Percentiles rank a stretch among this genome's conserved stretches.
Evolutionary conservation across 495 filamentous ascomycete genomes (phyloP).

Genomic region (Ramalina intermedia): DNA sequence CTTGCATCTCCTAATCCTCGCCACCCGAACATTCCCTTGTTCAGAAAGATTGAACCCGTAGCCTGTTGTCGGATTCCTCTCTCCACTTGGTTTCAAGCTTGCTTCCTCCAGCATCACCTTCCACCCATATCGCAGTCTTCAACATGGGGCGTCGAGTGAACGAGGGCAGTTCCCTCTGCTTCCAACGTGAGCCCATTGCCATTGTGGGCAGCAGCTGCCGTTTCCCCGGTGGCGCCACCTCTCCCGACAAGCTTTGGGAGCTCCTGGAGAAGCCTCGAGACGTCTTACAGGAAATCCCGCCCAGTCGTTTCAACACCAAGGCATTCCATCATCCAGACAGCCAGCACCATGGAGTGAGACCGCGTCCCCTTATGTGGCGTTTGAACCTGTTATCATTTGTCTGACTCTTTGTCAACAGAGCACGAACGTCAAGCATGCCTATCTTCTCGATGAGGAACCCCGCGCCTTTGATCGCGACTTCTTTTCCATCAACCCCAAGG

Average conservation of each 20-base stretch:
- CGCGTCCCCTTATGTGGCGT: not conserved
- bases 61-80: too few relatives aligned
- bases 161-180: too few relatives aligned
- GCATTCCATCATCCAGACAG: conserved; percentile 17
- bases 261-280: conserved; percentile 21
- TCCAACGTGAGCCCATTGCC: conserved; percentile 42
- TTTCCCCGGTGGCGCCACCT: conserved; percentile 35
- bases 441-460: conserved; percentile 25
- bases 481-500: conserved; percentile 33
- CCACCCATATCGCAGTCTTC: too few relatives aligned
- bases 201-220: conserved; percentile 42
- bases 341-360: conserved; percentile 2
- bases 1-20: too few relatives aligned
- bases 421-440: not conserved
- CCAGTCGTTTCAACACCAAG: conserved; percentile 11
- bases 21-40: too few relatives aligned
- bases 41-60: too few relatives aligned
- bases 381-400: conserved; percentile 17
- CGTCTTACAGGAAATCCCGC: conserved; percentile 6
- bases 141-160: too few relatives aligned
- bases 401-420: conserved; percentile 12
- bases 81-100: too few relatives aligned
- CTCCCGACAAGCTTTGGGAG: conserved; percentile 37
- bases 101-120: too few relatives aligned
- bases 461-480: conserved; percentile 29